Evolutionary conservation across 106 monocot genomes (phyloP).

Genomic region (Dioscorea zingiberensis): DNA sequence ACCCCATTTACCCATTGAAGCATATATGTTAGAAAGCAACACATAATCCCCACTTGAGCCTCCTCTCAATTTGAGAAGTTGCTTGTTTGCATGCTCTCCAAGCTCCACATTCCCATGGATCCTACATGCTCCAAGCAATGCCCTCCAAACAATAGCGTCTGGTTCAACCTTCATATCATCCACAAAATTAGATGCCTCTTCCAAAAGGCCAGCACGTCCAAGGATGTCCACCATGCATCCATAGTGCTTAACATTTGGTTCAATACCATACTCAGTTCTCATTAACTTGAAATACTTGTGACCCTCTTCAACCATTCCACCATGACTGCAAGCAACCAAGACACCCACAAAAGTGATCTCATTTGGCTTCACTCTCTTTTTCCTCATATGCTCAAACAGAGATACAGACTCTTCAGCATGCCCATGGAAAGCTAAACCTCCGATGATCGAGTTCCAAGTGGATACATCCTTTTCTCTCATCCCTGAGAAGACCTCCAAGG

Average conservation of each 20-base stretch:
- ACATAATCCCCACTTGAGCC: conserved; percentile 64
- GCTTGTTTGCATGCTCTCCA: conserved; percentile 33
- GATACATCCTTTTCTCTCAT: conserved; percentile 58
- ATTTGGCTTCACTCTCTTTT: conserved; percentile 30
- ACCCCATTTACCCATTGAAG: conserved; percentile 52
- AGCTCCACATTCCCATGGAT: conserved; percentile 51
- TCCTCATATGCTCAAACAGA: conserved; percentile 46
- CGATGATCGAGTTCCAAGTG: conserved; percentile 71
- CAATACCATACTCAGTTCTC: conserved; percentile 35
- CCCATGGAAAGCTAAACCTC: conserved; percentile 63
- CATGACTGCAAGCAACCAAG: conserved; percentile 60
- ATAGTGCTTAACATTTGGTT: conserved; percentile 63
- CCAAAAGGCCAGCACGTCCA: conserved; percentile 49
- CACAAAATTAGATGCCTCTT: conserved; percentile 47
- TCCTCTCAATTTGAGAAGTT: conserved; percentile 33
- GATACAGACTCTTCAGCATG: conserved; percentile 23
- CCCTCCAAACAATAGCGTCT: conserved; percentile 55
- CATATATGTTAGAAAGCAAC: conserved; percentile 65
- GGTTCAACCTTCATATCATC: conserved; percentile 38
- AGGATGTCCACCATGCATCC: conserved; percentile 89
- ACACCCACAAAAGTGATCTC: conserved; percentile 70
- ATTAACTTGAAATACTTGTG: conserved; percentile 42
- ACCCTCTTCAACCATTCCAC: conserved; percentile 54
- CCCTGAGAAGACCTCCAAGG: conserved; percentile 39
- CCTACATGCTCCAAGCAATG: conserved; percentile 67